These are phyloP conservation scores for Fraxinus pennsylvanica DNA, from an alignment of 257 asterid species.

Conservation along the genomic window DNA sequence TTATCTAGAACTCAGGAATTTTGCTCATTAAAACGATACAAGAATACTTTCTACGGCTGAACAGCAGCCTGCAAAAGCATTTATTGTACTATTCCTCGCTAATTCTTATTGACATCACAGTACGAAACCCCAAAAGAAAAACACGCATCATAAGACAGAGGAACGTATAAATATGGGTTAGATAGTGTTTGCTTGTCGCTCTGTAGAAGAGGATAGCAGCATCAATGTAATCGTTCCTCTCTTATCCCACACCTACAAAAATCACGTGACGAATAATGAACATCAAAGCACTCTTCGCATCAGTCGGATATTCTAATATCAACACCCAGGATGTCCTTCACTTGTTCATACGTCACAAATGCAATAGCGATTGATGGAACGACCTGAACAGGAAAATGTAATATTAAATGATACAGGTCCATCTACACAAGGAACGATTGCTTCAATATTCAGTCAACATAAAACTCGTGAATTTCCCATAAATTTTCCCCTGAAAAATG, in stretches of 20 bases:
- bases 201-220: conserved; percentile 22
- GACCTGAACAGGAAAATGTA: conserved; percentile 52
- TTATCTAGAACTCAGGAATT: neutral
- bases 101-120: conserved; percentile 30
- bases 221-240: conserved; percentile 25
- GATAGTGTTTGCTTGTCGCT: conserved; percentile 24
- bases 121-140: conserved; percentile 18
- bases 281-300: conserved; percentile 32
- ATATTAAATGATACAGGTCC: conserved; percentile 3
- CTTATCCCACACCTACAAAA: conserved; percentile 47
- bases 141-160: conserved; percentile 18
- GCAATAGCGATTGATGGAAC: conserved; percentile 94
- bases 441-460: neutral
- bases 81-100: conserved; percentile 34
- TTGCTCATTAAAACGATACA: neutral
- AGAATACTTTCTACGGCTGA: neutral
- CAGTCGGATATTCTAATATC: conserved; percentile 87
- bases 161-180: conserved; percentile 27
- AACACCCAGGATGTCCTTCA: conserved; percentile 76
- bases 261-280: conserved; percentile 30
- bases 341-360: conserved; percentile 91
- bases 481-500: neutral
- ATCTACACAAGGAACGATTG: neutral
- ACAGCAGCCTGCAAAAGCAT: conserved; percentile 9
- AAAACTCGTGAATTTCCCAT: neutral